Evolutionary conservation across 2,329 filamentous ascomycete species (phyloP), one percentile per base, ranked within the genome.

Genomic region (Helicocarpus griseus): DNA sequence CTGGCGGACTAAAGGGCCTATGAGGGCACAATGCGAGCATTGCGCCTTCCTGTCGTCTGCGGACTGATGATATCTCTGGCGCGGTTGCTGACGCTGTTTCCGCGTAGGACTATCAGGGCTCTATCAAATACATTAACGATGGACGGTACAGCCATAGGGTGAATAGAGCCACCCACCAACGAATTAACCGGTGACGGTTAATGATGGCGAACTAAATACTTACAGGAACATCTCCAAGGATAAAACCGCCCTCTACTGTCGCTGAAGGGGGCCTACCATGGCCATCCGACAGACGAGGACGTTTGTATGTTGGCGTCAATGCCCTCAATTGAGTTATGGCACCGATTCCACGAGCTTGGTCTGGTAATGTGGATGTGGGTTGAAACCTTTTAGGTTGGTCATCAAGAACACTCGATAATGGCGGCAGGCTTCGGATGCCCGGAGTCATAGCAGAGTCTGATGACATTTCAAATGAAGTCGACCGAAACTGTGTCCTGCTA

Each of bases 1-100:
- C 13, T 54, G 52, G 24, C 54, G 38, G 17, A 59, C 28, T 29
- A 60, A 22, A 22, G 51, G 52, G 24, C 55, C 17, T 14, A 41
- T 17, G 21, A 11, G 38, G 38, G 38, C 8, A 17, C 38, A 41
- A 9, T 17, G 38, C 17, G 38, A 3, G 21, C 38, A 41, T 3
- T 14, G 31, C 9, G 31, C 9, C n/a, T 35, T 14, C 9, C n/a
- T 14, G n/a, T 9, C 31, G 3, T 9, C 31, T 14, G n/a, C n/a
- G n/a, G n/a, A n/a, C n/a, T n/a, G n/a, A n/a, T n/a, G n/a, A n/a
- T n/a, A n/a, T n/a, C n/a, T n/a, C n/a, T n/a, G n/a, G n/a, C n/a
- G n/a, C n/a, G n/a, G n/a, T n/a, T n/a, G n/a, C n/a, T n/a, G n/a
- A n/a, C n/a, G n/a, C n/a, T n/a, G n/a, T n/a, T n/a, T n/a, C n/a